Evolutionary conservation across 768 basidiomycete genomes (phyloP), one percentile per base, ranked within the genome.

Genomic region (Naganishia friedmannii): DNA sequence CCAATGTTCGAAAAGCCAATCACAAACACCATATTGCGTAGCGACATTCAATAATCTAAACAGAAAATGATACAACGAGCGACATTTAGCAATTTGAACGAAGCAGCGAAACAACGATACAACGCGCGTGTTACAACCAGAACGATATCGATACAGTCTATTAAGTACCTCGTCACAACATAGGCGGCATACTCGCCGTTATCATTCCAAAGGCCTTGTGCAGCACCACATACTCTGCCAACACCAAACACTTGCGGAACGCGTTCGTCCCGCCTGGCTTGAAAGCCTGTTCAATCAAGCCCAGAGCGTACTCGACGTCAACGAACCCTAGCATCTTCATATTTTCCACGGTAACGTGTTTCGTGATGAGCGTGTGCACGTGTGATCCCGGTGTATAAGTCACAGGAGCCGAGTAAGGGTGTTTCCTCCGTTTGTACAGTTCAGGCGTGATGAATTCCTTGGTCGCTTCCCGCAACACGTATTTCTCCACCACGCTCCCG

Each of bases 371-470:
- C 8, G 46, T 48, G 37, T 77, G 72, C 13, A 78, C 72, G 1
- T 73, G 71, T 53, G 74, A 73, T 42, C 66, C 73, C 15, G 60
- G 34, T 19, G 67, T 53, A 48, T 73, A 76, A 21, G 56, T 70
- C 21, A 71, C 70, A 8, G 73, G 75, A 5, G 73, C 76, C 31
- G 73, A 65, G 67, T 76, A 73, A 6, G 77, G 70, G 66, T 74
- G 72, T 70, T 77, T 75, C 7, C 71, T 63, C 29, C 73, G 66
- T 19, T 69, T 70, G 32, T 77, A 76, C 6, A 78, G 68, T 54
- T 78, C 77, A 13, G 70, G 57, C 26, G 77, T 76, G 42, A 78
- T 74, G 73, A 77, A 78, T 3, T 76, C 76, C 60, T 74, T 77
- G 37, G 73, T 76, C 13, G 77, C 77, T 65, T 78, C 76, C 26